phyloP scores from a whole-genome alignment of 495 filamentous ascomycete species.

The Chaetomidium leptoderma region DNA sequence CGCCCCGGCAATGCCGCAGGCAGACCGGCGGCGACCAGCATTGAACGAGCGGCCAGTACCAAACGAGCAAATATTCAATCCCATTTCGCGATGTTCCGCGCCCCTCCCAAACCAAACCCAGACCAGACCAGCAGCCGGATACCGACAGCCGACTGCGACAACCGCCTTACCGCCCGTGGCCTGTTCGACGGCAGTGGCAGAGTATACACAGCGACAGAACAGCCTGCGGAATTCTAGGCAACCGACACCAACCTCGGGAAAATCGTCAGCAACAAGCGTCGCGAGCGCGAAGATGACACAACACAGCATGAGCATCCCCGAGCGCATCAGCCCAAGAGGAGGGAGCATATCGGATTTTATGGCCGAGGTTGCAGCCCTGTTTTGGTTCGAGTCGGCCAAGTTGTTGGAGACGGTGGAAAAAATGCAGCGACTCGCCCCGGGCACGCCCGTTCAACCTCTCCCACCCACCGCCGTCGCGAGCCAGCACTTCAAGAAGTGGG shows the following conservation, averaged over 20 bases:
- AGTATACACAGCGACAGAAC: constrained; percentile 12
- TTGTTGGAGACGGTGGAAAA: constrained; percentile 71
- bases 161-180: not conserved
- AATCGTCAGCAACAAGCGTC: constrained; percentile 27
- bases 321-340: constrained; percentile 66
- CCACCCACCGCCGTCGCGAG: constrained; percentile 70
- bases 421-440: constrained; percentile 42
- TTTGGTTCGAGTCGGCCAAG: constrained; percentile 94
- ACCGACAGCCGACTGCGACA: not conserved
- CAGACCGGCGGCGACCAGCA: constrained; percentile 24
- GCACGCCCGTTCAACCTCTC: constrained; percentile 49
- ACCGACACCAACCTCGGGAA: constrained; percentile 33
- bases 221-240: constrained; percentile 31
- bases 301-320: constrained; percentile 65
- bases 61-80: constrained; percentile 29
- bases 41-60: constrained; percentile 30
- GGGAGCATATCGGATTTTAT: constrained; percentile 77
- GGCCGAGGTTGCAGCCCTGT: constrained; percentile 90
- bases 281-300: constrained; percentile 48
- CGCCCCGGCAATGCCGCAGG: constrained; percentile 23
- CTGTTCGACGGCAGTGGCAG: not conserved
- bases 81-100: constrained; percentile 21
- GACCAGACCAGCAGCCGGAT: constrained; percentile 1
- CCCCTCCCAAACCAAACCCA: not conserved
- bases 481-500: constrained; percentile 87